Evolutionary conservation across 2,329 filamentous ascomycete genomes (phyloP).

Genomic region (Hortaea sp.): DNA sequence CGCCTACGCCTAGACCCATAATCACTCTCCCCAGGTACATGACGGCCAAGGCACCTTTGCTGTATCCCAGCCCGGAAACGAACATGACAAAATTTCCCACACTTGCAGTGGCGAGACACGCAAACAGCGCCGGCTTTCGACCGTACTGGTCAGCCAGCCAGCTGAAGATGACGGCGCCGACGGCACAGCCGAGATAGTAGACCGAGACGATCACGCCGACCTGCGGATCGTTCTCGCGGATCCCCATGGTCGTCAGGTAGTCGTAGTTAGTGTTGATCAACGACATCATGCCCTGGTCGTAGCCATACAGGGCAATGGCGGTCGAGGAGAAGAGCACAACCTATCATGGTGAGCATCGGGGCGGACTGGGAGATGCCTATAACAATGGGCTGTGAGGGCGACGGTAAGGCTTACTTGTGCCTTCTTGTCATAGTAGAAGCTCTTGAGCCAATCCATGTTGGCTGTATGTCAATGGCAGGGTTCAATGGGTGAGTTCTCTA

Average conservation of each 20-base stretch:
- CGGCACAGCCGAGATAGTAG: slow-evolving; percentile 53
- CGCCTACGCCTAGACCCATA: slow-evolving; percentile 50
- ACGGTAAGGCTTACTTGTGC: slow-evolving; percentile 12
- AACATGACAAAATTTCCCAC: slow-evolving; percentile 54
- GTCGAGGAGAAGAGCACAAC: slow-evolving; percentile 45
- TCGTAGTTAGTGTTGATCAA: slow-evolving; percentile 45
- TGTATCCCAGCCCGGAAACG: slow-evolving; percentile 41
- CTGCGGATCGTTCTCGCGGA: slow-evolving; percentile 39
- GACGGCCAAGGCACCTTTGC: slow-evolving; percentile 33
- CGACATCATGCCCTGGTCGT: slow-evolving; percentile 40
- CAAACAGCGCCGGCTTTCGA: slow-evolving; percentile 46
- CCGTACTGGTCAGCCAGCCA: slow-evolving; percentile 44
- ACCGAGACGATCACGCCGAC: slow-evolving; percentile 52
- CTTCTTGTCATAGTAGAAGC: slow-evolving; percentile 19
- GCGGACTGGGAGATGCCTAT: neutral
- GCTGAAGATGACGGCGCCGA: slow-evolving; percentile 49
- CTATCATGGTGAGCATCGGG: slow-evolving; percentile 17
- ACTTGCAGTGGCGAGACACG: slow-evolving; percentile 43
- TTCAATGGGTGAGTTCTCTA: neutral
- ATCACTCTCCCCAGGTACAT: slow-evolving; percentile 43
- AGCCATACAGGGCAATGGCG: slow-evolving; percentile 45
- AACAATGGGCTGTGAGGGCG: neutral
- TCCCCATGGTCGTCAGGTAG: slow-evolving; percentile 50
- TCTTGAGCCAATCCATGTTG: slow-evolving; percentile 14
- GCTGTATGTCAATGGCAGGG: neutral